phyloP scores from a whole-genome alignment of 495 filamentous ascomycete species.

The Penicillium psychrofluorescens region DNA sequence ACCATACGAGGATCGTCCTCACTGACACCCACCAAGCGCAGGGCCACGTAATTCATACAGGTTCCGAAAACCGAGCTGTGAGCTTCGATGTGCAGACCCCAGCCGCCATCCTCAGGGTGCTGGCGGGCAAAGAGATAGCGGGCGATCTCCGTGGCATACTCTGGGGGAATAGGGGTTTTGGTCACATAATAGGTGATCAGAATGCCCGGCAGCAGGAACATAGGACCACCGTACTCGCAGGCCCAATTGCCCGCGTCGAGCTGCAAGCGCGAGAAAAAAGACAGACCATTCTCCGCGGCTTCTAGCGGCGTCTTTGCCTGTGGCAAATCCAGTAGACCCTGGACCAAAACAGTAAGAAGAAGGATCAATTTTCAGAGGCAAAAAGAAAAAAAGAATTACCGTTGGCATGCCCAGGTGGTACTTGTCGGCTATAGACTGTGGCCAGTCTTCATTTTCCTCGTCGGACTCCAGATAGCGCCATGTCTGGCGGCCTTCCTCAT shows the following conservation, averaged over 20 bases:
- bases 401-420: slow-evolving; percentile 71
- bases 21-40: slow-evolving; percentile 82
- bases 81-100: slow-evolving; percentile 96
- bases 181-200: slow-evolving; percentile 89
- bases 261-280: slow-evolving; percentile 87
- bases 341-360: slow-evolving; percentile 4
- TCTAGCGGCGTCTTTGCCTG: slow-evolving; percentile 65
- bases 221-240: slow-evolving; percentile 89
- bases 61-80: slow-evolving; percentile 90
- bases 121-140: slow-evolving; percentile 88
- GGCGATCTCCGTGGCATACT: slow-evolving; percentile 81
- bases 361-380: too few species aligned
- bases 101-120: slow-evolving; percentile 83
- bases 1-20: slow-evolving; percentile 81
- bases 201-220: slow-evolving; percentile 81
- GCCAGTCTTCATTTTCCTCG: slow-evolving; percentile 68
- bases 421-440: slow-evolving; percentile 76
- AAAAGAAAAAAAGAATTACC: slow-evolving; percentile 22
- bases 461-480: slow-evolving; percentile 89
- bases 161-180: slow-evolving; percentile 75
- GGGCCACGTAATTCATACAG: slow-evolving; percentile 75
- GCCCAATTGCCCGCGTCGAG: slow-evolving; percentile 87
- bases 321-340: slow-evolving; percentile 69
- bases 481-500: slow-evolving; percentile 78
- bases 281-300: slow-evolving; percentile 72